Conservation (phyloP, 306 rosid species). For the Vigna mungo region DNA sequence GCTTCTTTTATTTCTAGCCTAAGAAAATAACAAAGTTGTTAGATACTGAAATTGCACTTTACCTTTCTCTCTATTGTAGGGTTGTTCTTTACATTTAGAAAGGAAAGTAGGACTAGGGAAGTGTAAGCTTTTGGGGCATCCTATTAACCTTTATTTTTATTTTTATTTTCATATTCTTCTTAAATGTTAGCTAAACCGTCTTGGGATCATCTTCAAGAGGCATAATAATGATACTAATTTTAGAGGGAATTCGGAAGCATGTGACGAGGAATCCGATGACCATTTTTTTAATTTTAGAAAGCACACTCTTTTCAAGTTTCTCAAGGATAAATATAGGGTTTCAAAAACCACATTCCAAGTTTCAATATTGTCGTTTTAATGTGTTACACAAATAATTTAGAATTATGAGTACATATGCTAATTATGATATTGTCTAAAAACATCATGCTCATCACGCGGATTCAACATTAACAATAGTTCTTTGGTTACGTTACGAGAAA, state of each 20-base stretch:
- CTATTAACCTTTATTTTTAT: background rate
- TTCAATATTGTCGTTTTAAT: constrained; percentile 53
- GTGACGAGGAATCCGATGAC: constrained; percentile 67
- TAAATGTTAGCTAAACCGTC: constrained; percentile 22
- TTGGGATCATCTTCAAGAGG: constrained; percentile 59
- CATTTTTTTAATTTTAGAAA: constrained; percentile 13
- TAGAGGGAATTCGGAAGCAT: constrained; percentile 44
- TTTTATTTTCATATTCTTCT: background rate
- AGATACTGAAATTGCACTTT: background rate
- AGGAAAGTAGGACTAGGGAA: constrained; percentile 33
- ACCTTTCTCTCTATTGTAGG: constrained; percentile 24
- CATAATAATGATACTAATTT: constrained; percentile 38
- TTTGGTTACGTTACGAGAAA: constrained; percentile 21
- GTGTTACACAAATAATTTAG: constrained; percentile 9
- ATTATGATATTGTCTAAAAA: constrained; percentile 32
- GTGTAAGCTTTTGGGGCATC: constrained; percentile 34
- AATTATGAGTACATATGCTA: background rate
- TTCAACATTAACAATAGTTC: constrained; percentile 12
- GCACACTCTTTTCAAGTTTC: constrained; percentile 42
- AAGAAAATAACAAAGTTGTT: constrained; percentile 32
- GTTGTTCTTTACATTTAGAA: constrained; percentile 13
- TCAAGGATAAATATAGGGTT: constrained; percentile 38
- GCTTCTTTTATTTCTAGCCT: constrained; percentile 40
- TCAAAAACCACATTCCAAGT: constrained; percentile 48
- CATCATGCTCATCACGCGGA: constrained; percentile 35